phyloP scores from a whole-genome alignment of 2,329 filamentous ascomycete genomes.

The Aspergillus costaricaensis region DNA sequence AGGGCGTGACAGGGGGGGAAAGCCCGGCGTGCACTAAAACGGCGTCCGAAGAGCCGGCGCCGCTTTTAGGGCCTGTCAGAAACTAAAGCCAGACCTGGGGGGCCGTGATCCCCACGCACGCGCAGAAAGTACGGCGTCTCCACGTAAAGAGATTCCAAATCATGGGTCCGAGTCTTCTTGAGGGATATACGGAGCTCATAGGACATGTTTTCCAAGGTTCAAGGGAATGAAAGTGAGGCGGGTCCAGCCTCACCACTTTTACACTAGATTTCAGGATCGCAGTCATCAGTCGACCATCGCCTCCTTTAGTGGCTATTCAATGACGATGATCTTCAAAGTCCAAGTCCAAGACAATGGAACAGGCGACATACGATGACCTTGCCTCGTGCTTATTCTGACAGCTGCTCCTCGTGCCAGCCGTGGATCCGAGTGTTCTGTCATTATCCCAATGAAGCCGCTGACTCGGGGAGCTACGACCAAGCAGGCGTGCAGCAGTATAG shows the following conservation, averaged over 20 bases:
- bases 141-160: conserved; percentile 1
- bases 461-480: neutral
- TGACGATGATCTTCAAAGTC: neutral
- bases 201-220: neutral
- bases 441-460: neutral
- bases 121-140: neutral
- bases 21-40: neutral
- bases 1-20: neutral
- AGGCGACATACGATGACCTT: neutral
- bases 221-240: conserved; percentile 10
- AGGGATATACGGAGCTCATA: neutral
- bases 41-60: neutral
- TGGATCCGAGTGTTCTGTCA: conserved; percentile 7
- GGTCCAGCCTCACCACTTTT: conserved; percentile 4
- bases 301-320: neutral
- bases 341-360: neutral
- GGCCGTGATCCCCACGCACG: neutral
- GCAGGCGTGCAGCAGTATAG: neutral
- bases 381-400: conserved; percentile 5
- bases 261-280: neutral
- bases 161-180: neutral
- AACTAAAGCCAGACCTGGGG: neutral
- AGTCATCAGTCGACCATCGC: neutral
- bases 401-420: neutral
- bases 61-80: neutral